A percentile compares a stretch with the other conserved stretches of the same genome.
Evolutionary conservation across 2,329 filamentous ascomycete species (phyloP).

Genomic region (Cercospora sp.): DNA sequence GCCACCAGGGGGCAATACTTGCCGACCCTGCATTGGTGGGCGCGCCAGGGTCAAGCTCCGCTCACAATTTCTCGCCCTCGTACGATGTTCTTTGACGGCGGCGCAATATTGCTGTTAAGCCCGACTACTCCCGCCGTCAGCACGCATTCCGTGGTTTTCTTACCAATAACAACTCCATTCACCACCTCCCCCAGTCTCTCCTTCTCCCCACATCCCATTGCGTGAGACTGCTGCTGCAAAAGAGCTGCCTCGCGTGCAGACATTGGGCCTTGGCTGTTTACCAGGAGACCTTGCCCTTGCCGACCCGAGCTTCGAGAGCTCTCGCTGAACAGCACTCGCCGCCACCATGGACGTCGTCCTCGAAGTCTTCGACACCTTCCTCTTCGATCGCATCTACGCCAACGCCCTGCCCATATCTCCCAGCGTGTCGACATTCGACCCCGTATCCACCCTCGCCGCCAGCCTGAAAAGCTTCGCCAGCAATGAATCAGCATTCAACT

Average conservation of each 20-base stretch:
- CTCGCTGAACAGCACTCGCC: background rate
- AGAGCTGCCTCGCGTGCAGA: background rate
- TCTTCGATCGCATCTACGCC: conserved; percentile 79
- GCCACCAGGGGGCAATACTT: background rate
- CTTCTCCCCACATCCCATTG: background rate
- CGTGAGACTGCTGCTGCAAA: background rate
- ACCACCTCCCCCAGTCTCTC: background rate
- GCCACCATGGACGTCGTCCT: conserved; percentile 85
- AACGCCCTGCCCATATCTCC: conserved; percentile 61
- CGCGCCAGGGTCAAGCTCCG: background rate
- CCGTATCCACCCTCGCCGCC: conserved; percentile 49
- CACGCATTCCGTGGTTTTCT: background rate
- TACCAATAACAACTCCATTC: background rate
- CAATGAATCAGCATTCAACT: conserved; percentile 53
- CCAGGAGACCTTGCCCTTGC: background rate
- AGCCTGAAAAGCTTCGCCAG: conserved; percentile 42
- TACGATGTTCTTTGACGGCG: conserved; percentile 8
- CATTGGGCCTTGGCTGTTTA: conserved; percentile 3
- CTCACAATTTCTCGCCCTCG: conserved; percentile 12
- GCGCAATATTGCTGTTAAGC: background rate
- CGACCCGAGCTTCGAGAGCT: conserved; percentile 12
- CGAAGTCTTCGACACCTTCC: conserved; percentile 76
- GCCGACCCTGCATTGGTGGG: background rate
- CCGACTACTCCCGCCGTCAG: conserved; percentile 6
- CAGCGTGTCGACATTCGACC: conserved; percentile 55